These are phyloP conservation scores for Sporothrix dimorphospora DNA, from an alignment of 2,329 filamentous ascomycete genomes.

Conservation along the genomic window DNA sequence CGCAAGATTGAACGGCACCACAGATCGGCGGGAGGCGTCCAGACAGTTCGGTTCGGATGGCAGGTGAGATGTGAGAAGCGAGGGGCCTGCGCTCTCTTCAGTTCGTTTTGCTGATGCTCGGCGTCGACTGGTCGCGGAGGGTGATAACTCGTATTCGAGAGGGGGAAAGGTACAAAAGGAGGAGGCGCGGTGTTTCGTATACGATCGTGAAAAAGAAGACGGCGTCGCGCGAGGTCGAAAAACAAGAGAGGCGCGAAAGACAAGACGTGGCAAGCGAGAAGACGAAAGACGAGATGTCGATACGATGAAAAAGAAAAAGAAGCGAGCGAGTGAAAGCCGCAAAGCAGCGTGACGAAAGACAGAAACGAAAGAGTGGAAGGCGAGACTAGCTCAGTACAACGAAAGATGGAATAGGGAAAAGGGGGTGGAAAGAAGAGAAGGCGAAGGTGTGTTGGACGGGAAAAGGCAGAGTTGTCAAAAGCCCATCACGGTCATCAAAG, in stretches of 20 bases:
- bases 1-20: not conserved
- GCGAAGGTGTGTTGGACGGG: slow-evolving; percentile 20
- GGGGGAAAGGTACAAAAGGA: not conserved
- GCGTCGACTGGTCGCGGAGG: not conserved
- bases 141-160: not conserved
- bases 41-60: not conserved
- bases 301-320: slow-evolving; percentile 2
- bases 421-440: slow-evolving; percentile 35
- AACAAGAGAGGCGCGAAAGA: not conserved
- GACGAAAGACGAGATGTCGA: slow-evolving; percentile 3
- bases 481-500: slow-evolving; percentile 26
- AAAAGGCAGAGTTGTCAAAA: slow-evolving; percentile 20
- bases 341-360: slow-evolving; percentile 28
- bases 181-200: not conserved
- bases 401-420: slow-evolving; percentile 36
- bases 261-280: not conserved
- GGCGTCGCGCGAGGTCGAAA: not conserved
- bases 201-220: slow-evolving; percentile 13
- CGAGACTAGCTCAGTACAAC: slow-evolving; percentile 52
- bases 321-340: slow-evolving; percentile 5
- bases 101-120: slow-evolving; percentile 13
- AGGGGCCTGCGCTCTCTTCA: slow-evolving; percentile 16
- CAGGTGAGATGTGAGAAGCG: slow-evolving; percentile 4
- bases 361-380: slow-evolving; percentile 48
- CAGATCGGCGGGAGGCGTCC: slow-evolving; percentile 2